These are phyloP conservation scores for Penicillium sp. DNA, from an alignment of 2,329 filamentous ascomycete species.

Conservation along the genomic window DNA sequence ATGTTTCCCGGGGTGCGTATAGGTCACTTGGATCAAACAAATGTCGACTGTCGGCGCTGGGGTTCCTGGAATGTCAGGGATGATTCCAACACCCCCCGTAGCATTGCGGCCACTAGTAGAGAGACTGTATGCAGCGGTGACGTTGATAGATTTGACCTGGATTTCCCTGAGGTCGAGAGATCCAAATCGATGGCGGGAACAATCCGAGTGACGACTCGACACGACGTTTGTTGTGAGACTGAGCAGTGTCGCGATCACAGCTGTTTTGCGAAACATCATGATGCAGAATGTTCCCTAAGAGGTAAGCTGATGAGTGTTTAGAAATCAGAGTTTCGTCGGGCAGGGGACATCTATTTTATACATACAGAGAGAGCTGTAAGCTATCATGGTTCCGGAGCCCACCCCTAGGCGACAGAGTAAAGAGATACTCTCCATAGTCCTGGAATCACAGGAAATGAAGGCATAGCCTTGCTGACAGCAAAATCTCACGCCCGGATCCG, in stretches of 20 bases:
- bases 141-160: neutral
- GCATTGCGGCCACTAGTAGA: neutral
- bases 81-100: constrained; percentile 1
- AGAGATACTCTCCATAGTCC: too few species aligned
- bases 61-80: neutral
- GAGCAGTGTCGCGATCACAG: neutral
- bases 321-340: neutral
- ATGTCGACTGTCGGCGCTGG: neutral
- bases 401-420: too few species aligned
- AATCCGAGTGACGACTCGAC: neutral
- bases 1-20: constrained; percentile 43
- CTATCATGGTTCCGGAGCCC: too few species aligned
- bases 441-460: neutral
- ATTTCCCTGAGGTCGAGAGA: neutral
- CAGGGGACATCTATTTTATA: neutral
- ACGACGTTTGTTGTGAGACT: neutral
- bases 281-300: neutral
- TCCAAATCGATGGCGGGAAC: neutral
- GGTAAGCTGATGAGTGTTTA: neutral
- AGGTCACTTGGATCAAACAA: constrained; percentile 36
- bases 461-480: neutral
- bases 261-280: neutral
- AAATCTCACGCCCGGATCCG: neutral
- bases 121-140: neutral
- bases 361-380: too few species aligned